Conservation (phyloP, 257 asterid species). For the Nemophila menziesii region DNA sequence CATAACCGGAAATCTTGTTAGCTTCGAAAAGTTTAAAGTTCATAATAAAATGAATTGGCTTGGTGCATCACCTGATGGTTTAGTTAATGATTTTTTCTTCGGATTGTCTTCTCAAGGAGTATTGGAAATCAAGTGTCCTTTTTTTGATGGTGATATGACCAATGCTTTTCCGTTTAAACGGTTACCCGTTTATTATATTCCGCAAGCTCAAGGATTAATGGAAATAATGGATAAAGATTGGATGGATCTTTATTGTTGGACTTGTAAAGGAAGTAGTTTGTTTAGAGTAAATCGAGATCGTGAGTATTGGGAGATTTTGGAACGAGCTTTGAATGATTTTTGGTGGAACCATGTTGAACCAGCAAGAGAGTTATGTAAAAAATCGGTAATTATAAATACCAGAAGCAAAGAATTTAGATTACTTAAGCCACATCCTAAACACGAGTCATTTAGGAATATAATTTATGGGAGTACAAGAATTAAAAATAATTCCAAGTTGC, state of each 20-base stretch:
- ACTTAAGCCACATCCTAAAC: conserved; percentile 52
- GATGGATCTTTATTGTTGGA: conserved; percentile 84
- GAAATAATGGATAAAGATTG: conserved; percentile 76
- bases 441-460: conserved; percentile 29
- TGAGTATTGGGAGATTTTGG: conserved; percentile 53
- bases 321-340: conserved; percentile 66
- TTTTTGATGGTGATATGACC: conserved; percentile 40
- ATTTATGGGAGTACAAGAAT: conserved; percentile 42
- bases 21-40: conserved; percentile 47
- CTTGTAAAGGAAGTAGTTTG: conserved; percentile 65
- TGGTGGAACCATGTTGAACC: conserved; percentile 93
- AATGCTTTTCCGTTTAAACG: conserved; percentile 52
- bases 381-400: conserved; percentile 39
- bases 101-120: conserved; percentile 49
- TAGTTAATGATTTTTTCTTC: conserved; percentile 27
- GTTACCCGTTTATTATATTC: conserved; percentile 56
- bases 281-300: conserved; percentile 50
- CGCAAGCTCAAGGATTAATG: conserved; percentile 94
- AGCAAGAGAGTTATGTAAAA: conserved; percentile 44
- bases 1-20: conserved; percentile 40
- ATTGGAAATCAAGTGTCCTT: conserved; percentile 79
- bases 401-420: conserved; percentile 30
- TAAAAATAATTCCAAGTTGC: conserved; percentile 38
- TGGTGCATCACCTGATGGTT: conserved; percentile 87
- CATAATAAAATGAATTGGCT: conserved; percentile 41